Conservation (phyloP, 2,329 filamentous ascomycete species). For the Xylariaceae sp. region DNA sequence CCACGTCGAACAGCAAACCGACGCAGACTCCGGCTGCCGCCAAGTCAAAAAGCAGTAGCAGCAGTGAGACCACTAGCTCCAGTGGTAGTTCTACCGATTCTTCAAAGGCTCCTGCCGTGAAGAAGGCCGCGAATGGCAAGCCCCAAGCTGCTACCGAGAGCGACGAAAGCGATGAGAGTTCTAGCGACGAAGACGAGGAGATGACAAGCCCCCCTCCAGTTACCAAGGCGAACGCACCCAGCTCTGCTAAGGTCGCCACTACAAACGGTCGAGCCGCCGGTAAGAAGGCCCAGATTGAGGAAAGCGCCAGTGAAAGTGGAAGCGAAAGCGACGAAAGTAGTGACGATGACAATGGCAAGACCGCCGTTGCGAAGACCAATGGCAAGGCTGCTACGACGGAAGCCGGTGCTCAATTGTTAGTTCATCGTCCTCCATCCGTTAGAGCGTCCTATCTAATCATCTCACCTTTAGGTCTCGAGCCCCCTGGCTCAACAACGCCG, state of each 20-base stretch:
- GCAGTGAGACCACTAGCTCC: conserved; percentile 20
- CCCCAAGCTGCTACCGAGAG: background rate
- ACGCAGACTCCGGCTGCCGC: background rate
- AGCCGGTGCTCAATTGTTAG: conserved; percentile 25
- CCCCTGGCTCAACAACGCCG: conserved; percentile 44
- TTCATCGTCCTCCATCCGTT: background rate
- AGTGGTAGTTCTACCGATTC: background rate
- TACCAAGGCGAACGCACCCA: background rate
- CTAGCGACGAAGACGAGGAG: conserved; percentile 24
- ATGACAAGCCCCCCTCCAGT: conserved; percentile 3
- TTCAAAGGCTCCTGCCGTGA: conserved; percentile 5
- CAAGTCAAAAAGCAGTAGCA: conserved; percentile 21
- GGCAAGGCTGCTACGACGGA: conserved; percentile 14
- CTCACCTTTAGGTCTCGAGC: conserved; percentile 25
- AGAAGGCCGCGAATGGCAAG: conserved; percentile 5
- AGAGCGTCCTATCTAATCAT: conserved; percentile 1
- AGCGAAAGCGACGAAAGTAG: conserved; percentile 12
- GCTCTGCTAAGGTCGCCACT: background rate
- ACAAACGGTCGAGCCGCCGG: conserved; percentile 1
- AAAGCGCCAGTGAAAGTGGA: conserved; percentile 12
- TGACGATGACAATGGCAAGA: conserved; percentile 19
- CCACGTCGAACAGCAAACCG: conserved; percentile 24
- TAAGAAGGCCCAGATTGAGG: background rate
- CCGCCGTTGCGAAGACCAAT: conserved; percentile 20
- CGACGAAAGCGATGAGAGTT: conserved; percentile 22